These are phyloP conservation scores for Otatea glauca DNA, from an alignment of 176 grass and related monocot genomes.

Conservation along the genomic window DNA sequence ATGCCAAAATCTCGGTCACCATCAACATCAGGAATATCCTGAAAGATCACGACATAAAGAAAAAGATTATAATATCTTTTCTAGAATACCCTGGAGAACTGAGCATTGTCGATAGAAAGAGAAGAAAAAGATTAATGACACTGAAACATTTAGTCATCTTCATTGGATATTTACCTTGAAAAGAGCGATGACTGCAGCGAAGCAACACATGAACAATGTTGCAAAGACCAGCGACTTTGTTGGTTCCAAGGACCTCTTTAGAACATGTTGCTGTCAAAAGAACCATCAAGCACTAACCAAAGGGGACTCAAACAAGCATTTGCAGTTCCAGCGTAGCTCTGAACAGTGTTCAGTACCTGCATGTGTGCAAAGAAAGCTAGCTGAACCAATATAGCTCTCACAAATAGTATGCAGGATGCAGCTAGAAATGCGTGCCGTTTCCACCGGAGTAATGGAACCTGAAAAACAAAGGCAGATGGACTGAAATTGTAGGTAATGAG, in stretches of 20 bases:
- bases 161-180: conserved; percentile 66
- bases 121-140: background rate
- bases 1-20: conserved; percentile 82
- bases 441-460: conserved; percentile 80
- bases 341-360: conserved; percentile 57
- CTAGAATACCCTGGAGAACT: too few relatives aligned
- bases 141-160: background rate
- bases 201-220: conserved; percentile 87
- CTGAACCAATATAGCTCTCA: conserved; percentile 79
- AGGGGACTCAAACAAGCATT: conserved; percentile 4
- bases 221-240: conserved; percentile 72
- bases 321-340: background rate
- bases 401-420: conserved; percentile 72
- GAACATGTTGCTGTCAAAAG: conserved; percentile 73
- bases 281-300: conserved; percentile 34
- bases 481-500: background rate
- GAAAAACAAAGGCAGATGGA: conserved; percentile 11
- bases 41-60: conserved; percentile 12
- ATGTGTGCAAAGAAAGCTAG: conserved; percentile 89
- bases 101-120: too few relatives aligned
- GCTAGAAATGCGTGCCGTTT: conserved; percentile 78
- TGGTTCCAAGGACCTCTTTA: conserved; percentile 62
- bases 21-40: conserved; percentile 92
- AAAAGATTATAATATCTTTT: background rate
- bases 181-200: conserved; percentile 84